Base-by-base conservation (phyloP, 1,139 yeast species). In the Magnusiomyces tetraspermus region DNA sequence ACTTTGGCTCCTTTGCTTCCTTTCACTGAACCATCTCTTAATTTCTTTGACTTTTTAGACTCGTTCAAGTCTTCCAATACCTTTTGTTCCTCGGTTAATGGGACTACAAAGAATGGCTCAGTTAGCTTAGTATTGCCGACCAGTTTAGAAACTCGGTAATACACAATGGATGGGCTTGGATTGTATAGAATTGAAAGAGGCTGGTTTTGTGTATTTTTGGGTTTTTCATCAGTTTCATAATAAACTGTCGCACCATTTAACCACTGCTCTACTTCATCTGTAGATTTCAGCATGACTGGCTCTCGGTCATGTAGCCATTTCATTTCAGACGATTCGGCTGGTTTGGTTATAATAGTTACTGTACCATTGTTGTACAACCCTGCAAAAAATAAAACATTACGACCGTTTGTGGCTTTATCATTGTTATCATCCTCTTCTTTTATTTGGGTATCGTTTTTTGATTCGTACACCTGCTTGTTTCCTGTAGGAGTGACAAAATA, bases 251-350 rank as follows among this genome's bases (percentile, higher is more conserved):
- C 0, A 80, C 40, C 77, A 55, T 78, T 70, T 46, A 87, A 65
- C 96, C 96, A 87, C 5, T 66, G 64, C 15, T 74, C 64, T 79
- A 90, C 82, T 33, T 36, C 37, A 2, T 38, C 38, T 13, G 21
- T 33, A 6, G 42, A 24, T 11, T 21, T 28, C 30, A 51, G 6
- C 48, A 51, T 51, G 1, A 85, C 72, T 0, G 97, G 97, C 78
- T 86, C 87, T 28, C 97, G 71, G 1, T 71, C 66, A 64, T 89
- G 97, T 3, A 89, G 67, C 87, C 90, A 84, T 44, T 73, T 69
- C 54, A 88, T 60, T 10, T 53, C 52, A 53, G 76, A 77, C 38
- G 75, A 67, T 0, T 79, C 75, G 0, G 95, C 92, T 0, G 80
- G 77, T 0, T 84, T 84, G 0, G 97, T 89, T 2, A 87, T 73